Evolutionary conservation across 345 rosid genomes (phyloP).

Genomic region (Arabidopsis thaliana): DNA sequence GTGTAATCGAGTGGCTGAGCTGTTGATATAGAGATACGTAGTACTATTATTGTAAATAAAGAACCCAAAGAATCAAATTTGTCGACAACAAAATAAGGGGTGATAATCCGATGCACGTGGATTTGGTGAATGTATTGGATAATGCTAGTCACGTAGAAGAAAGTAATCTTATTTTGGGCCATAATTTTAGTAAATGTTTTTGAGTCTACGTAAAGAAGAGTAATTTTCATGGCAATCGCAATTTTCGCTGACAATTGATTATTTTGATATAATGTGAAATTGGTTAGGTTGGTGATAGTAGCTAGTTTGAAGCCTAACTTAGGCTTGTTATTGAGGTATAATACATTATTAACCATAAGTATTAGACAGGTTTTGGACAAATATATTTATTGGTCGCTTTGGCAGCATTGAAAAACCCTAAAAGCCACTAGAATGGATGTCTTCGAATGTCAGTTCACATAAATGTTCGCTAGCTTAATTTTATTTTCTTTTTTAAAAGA

Average conservation of each 20-base stretch:
- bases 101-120: constrained; percentile 43
- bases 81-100: constrained; percentile 9
- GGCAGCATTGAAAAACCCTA: constrained; percentile 23
- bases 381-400: neutral
- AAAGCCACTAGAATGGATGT: constrained; percentile 23
- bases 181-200: constrained; percentile 11
- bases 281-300: constrained; percentile 37
- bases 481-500: too few relatives aligned
- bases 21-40: constrained; percentile 10
- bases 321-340: constrained; percentile 24
- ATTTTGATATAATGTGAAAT: neutral
- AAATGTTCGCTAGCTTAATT: neutral
- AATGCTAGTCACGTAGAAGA: constrained; percentile 24
- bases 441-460: constrained; percentile 11
- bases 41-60: constrained; percentile 9
- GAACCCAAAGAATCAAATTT: constrained; percentile 12
- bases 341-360: constrained; percentile 8
- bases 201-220: constrained; percentile 36
- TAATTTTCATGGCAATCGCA: constrained; percentile 2
- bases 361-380: constrained; percentile 17
- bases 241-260: neutral
- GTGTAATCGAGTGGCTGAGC: constrained; percentile 35
- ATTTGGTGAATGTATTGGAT: constrained; percentile 22
- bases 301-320: constrained; percentile 41
- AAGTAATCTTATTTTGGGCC: constrained; percentile 9